These are phyloP conservation scores for Aspergillus awamori DNA, from an alignment of 2,329 filamentous ascomycete genomes.

Conservation along the genomic window DNA sequence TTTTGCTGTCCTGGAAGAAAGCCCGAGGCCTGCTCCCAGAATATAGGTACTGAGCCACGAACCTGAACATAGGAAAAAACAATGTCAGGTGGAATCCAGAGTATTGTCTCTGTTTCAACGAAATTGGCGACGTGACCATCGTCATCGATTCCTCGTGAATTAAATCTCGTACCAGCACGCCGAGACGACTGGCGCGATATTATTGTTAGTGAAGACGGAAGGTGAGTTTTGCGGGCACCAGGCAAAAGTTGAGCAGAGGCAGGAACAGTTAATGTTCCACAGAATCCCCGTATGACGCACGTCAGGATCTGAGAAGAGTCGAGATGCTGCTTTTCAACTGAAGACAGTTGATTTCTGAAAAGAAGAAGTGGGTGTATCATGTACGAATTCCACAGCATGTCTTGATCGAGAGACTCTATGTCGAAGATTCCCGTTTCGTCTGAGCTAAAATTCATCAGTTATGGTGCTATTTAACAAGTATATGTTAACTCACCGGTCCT, in stretches of 20 bases:
- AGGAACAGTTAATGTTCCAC: conserved; percentile 81
- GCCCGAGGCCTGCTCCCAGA: conserved; percentile 93
- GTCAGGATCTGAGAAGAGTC: conserved; percentile 87
- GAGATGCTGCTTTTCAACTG: conserved; percentile 74
- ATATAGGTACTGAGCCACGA: conserved; percentile 89
- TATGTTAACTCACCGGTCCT: conserved; percentile 68
- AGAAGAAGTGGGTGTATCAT: conserved; percentile 93
- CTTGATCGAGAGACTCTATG: conserved; percentile 88
- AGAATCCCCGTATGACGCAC: conserved; percentile 91
- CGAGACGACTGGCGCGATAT: conserved; percentile 90
- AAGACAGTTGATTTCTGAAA: conserved; percentile 80
- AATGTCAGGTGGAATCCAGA: conserved; percentile 76
- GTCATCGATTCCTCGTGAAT: conserved; percentile 95
- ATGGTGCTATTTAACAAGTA: conserved; percentile 16
- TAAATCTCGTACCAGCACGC: conserved; percentile 92
- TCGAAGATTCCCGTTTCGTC: conserved; percentile 79
- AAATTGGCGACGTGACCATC: conserved; percentile 98
- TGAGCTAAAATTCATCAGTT: conserved; percentile 54
- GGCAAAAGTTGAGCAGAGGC: conserved; percentile 72
- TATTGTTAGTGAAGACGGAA: conserved; percentile 82
- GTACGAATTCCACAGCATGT: conserved; percentile 96
- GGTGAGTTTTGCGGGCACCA: conserved; percentile 61
- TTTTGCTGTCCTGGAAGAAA: conserved; percentile 92
- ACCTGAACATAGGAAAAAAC: conserved; percentile 94
- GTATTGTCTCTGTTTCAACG: conserved; percentile 94